Evolutionary conservation across 1,284 basidiomycete genomes (phyloP), one percentile per base, ranked within the genome.

Genomic region (Leccinum colubrinum): DNA sequence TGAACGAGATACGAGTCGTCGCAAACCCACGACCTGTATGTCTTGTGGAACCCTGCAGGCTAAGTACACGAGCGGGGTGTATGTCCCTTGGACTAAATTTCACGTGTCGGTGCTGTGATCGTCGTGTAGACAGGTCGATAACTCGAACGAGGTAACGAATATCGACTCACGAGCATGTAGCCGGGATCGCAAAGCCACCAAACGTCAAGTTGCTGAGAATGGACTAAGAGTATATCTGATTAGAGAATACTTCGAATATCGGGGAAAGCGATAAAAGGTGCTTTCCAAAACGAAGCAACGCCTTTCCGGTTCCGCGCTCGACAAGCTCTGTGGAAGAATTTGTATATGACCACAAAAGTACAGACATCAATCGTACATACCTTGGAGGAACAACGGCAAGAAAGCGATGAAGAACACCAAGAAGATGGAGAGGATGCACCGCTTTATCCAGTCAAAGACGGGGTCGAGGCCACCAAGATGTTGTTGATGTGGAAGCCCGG

Each of bases 401-500:
- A 97, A 97, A 37, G 94, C 92, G 70, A 98, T 94, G 82, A 95
- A 90, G 84, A 97, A 97, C 65, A 98, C 95, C 79, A 98, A 84
- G 84, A 98, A 97, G 71, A 98, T 97, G 59, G 94, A 96, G 63
- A 96, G 80, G 72, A 98, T 95, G 76, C 93, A 96, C 65, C 95
- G 93, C 76, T 91, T 91, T 75, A 98, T 95, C 95, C 95, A 98
- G 71, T 94, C 90, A 77, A 96, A 98, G 60, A 96, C 94, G 20
- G 95, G 95, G 64, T 91, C 86, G 60, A 98, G 86, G 77, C 96
- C 95, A 98, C 95, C 73, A 99, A 83, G 72, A 99, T 99, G 77
- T 99, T 99, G 86, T 99, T 99, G 83, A 99, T 90, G 79, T 99
- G 96, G 91, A 99, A 99, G 73, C 97, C 97, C 60, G 97, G 96